A percentile compares a stretch with the other conserved stretches of the same genome.
These are phyloP conservation scores for Paramecium sexaurelia DNA, from an alignment of 73 alveolate species.

Conservation along the genomic window DNA sequence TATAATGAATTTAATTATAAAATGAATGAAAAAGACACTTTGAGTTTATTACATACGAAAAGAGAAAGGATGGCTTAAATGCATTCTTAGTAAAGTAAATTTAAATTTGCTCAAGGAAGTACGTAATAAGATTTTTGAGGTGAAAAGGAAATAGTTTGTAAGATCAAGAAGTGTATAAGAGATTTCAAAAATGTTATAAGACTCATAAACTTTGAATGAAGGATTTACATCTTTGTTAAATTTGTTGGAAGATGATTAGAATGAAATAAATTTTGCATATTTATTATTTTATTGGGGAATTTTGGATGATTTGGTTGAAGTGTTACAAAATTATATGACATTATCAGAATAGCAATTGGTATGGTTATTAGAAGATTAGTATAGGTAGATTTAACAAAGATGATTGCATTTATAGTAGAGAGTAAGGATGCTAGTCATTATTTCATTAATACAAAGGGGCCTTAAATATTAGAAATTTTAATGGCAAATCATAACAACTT, in stretches of 20 bases:
- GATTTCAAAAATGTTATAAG: not conserved
- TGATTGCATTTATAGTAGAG: not conserved
- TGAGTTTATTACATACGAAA: not conserved
- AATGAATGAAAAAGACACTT: conserved; percentile 33
- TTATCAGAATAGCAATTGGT: not conserved
- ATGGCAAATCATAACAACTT: not conserved
- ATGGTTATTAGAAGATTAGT: not conserved
- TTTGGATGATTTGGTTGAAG: conserved; percentile 13
- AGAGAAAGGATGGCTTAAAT: not conserved
- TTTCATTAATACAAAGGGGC: not conserved
- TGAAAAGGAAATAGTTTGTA: not conserved
- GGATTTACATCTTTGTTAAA: not conserved
- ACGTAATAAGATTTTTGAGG: not conserved
- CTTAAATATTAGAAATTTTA: not conserved
- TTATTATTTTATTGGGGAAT: conserved; percentile 1
- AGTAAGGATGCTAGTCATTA: not conserved
- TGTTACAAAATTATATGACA: not conserved
- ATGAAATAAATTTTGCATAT: not conserved
- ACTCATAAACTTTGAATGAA: not conserved
- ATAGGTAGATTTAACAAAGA: not conserved
- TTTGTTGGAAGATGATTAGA: not conserved
- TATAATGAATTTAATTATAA: not conserved
- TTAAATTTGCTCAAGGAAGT: not conserved
- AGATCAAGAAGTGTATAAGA: not conserved
- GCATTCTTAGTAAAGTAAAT: not conserved